Conservation (phyloP, 148 eudicot genomes). For the Chenopodium berlandieri region DNA sequence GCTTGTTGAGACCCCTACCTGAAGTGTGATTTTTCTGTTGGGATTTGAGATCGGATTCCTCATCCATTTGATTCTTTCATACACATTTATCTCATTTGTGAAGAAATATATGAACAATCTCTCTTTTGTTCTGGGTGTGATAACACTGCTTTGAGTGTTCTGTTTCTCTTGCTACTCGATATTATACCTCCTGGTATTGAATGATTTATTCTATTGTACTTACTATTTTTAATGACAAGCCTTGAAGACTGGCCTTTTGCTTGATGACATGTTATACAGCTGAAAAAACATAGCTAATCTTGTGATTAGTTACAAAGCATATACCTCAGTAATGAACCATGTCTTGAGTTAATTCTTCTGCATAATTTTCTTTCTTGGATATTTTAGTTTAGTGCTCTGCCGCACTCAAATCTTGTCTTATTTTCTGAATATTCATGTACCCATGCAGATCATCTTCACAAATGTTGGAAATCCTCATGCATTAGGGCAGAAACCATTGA, state of each 20-base stretch:
- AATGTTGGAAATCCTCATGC: constrained; percentile 99
- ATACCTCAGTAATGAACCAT: background rate
- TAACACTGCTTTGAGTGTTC: constrained; percentile 4
- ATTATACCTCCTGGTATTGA: background rate
- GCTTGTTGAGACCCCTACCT: background rate
- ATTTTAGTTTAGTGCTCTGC: background rate
- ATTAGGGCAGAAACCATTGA: constrained; percentile 90
- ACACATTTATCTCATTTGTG: background rate
- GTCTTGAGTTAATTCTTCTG: background rate
- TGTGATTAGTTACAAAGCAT: background rate
- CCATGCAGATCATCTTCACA: constrained; percentile 86
- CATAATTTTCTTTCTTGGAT: background rate
- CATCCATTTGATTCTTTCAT: background rate
- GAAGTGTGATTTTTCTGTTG: background rate
- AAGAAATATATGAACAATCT: background rate
- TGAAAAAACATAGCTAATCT: background rate
- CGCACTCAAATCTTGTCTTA: background rate
- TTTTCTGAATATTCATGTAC: constrained; percentile 15
- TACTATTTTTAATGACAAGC: background rate
- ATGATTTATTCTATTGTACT: background rate
- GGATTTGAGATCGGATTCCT: background rate
- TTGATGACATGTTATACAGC: background rate
- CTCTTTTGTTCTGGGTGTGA: background rate
- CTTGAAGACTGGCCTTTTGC: background rate
- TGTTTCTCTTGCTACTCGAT: background rate